Base-by-base conservation (phyloP, 345 rosid species). In the Sisymbrium irio region DNA sequence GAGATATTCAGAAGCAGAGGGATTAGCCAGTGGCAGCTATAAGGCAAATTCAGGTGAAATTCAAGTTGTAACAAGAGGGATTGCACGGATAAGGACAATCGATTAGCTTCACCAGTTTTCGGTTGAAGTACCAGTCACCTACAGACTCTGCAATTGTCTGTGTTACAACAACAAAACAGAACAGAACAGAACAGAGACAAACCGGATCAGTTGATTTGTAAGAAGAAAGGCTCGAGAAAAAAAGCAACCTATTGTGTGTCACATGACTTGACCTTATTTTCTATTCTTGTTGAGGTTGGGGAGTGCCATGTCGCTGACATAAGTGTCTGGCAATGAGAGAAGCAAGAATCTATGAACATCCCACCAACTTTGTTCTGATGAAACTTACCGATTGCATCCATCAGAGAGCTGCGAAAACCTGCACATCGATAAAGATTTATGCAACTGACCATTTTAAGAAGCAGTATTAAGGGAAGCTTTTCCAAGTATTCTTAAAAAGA, bases 41-140 rank as follows among this genome's bases (percentile, higher is more conserved):
- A 67, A 18, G 37, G 3, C 66, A 76, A 62, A n/a, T 30, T 79
- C 28, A 46, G 3, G 80, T 74, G 68, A 84, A 87, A 77, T 86
- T 71, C 87, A 87, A 76, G 83, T 87, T 78, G 74, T 81, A 79
- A 84, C 99, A 92, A 65, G 92, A 85, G 46, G 90, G 97, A 63
- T 89, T 85, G 85, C 99, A 89, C 3, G 99, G 97, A 76, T 86
- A 94, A 51, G 93, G 87, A 77, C 97, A 88, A 71, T 94, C 99
- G 2, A 89, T 88, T 73, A 72, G 79, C 86, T 87, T 94, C 77
- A 73, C 82, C 17, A 62, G 75, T 70, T 71, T 46, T 4, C 92
- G 77, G 71, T 86, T 73, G 72, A 89, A 91, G 79, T 85, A 92
- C 99, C 97, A 94, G 73, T 91, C 96, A 37, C 96, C 89, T 27